Conservation (phyloP, 306 rosid genomes). For the Fragaria nilgerrensis region DNA sequence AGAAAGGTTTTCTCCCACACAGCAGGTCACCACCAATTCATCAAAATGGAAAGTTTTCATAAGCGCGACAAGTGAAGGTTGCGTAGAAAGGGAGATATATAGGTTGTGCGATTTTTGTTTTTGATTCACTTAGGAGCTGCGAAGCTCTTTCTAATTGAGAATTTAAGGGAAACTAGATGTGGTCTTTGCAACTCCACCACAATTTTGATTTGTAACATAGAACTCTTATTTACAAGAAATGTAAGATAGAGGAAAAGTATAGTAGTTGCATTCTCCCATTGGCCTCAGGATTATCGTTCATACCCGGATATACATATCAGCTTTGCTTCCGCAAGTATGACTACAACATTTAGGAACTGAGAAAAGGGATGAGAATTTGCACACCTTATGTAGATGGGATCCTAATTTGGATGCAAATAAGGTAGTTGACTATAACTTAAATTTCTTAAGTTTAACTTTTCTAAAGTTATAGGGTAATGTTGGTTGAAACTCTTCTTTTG, state of each 20-base stretch:
- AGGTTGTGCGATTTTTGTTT: slow-evolving; percentile 51
- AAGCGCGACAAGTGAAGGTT: slow-evolving; percentile 41
- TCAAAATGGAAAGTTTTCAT: slow-evolving; percentile 36
- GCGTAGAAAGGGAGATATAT: slow-evolving; percentile 34
- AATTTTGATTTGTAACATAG: slow-evolving; percentile 97
- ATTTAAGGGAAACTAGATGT: slow-evolving; percentile 61
- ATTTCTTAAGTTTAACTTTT: too few species aligned
- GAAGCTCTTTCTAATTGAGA: slow-evolving; percentile 57
- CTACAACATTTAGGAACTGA: background rate
- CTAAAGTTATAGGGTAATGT: too few species aligned
- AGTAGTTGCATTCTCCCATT: slow-evolving; percentile 48
- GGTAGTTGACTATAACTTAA: background rate
- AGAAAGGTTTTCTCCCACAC: slow-evolving; percentile 23
- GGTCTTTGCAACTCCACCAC: slow-evolving; percentile 72
- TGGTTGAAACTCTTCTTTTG: too few species aligned
- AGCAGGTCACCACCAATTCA: slow-evolving; percentile 33
- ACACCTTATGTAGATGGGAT: background rate
- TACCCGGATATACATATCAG: background rate
- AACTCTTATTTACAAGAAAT: slow-evolving; percentile 58
- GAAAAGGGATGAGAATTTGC: background rate
- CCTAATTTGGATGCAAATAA: background rate
- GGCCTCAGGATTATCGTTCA: slow-evolving; percentile 19
- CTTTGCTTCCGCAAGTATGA: background rate
- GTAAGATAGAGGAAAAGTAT: slow-evolving; percentile 53
- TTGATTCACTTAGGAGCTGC: slow-evolving; percentile 47